These are phyloP conservation scores for Entamoeba dispar DNA, from an alignment of 208 protist genomes.

Conservation along the genomic window DNA sequence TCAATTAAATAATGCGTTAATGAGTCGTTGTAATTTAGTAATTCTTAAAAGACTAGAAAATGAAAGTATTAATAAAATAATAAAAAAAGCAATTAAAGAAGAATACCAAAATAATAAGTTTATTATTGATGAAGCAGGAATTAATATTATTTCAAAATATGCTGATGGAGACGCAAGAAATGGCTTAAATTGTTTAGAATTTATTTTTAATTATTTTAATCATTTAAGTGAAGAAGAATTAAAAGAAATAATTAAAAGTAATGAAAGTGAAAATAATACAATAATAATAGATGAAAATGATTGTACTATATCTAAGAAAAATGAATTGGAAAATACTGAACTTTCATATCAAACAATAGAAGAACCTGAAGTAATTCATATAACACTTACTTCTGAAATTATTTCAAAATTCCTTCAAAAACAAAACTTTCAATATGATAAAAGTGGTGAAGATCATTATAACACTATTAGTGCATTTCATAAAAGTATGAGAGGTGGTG, in stretches of 20 bases:
- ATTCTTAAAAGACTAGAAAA: neutral
- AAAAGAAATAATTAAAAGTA: neutral
- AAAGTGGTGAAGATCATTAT: constrained; percentile 35
- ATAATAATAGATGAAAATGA: neutral
- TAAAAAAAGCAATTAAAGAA: neutral
- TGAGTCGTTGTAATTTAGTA: neutral
- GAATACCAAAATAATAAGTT: neutral
- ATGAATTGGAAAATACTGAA: neutral
- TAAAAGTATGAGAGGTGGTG: constrained; percentile 32
- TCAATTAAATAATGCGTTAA: neutral
- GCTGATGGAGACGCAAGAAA: neutral
- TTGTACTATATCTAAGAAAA: neutral
- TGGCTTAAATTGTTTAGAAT: neutral
- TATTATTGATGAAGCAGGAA: neutral
- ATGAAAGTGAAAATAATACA: neutral
- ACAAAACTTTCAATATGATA: constrained; percentile 17
- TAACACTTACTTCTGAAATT: neutral
- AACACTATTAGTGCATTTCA: constrained; percentile 38
- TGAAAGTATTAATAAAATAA: neutral
- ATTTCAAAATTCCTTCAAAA: neutral
- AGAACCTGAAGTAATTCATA: neutral
- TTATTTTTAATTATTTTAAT: neutral
- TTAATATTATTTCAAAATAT: neutral
- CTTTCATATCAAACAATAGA: neutral
- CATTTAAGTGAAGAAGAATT: neutral